Evolutionary conservation across 148 eudicot genomes (phyloP).

Genomic region (Spergularia bocconei): DNA sequence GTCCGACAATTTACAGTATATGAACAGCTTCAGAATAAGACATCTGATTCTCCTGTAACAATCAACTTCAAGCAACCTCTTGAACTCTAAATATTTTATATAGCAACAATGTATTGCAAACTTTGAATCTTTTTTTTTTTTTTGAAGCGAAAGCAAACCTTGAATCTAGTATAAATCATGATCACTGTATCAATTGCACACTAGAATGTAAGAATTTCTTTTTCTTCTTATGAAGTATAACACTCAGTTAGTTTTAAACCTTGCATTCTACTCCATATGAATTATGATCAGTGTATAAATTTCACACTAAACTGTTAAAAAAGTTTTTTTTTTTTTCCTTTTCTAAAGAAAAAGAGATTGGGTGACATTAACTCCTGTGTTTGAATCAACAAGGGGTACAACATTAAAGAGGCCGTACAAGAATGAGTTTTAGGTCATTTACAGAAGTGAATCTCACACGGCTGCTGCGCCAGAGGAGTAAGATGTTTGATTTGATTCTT

Average conservation of each 20-base stretch:
- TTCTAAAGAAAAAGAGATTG: no score
- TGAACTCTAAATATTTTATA: constrained; percentile 14
- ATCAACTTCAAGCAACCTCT: constrained; percentile 30
- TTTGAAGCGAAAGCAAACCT: no score
- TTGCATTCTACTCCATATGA: not conserved
- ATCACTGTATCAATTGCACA: no score
- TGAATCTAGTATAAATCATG: no score
- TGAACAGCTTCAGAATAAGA: constrained; percentile 32
- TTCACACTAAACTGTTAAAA: no score
- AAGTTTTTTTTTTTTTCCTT: no score
- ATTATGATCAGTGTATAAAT: not conserved
- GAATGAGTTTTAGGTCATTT: not conserved
- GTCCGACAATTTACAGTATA: constrained; percentile 28
- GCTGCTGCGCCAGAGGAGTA: constrained; percentile 17
- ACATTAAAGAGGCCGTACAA: not conserved
- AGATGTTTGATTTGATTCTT: constrained; percentile 18
- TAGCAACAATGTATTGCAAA: no score
- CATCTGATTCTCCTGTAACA: constrained; percentile 20
- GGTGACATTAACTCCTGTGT: not conserved
- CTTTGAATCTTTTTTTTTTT: no score
- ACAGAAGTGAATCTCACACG: constrained; percentile 9
- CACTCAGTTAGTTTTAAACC: no score
- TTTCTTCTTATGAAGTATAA: no score
- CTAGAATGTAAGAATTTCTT: no score
- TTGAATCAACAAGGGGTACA: not conserved